Conservation (phyloP, 78 protist species). For the Guillardia theta region DNA sequence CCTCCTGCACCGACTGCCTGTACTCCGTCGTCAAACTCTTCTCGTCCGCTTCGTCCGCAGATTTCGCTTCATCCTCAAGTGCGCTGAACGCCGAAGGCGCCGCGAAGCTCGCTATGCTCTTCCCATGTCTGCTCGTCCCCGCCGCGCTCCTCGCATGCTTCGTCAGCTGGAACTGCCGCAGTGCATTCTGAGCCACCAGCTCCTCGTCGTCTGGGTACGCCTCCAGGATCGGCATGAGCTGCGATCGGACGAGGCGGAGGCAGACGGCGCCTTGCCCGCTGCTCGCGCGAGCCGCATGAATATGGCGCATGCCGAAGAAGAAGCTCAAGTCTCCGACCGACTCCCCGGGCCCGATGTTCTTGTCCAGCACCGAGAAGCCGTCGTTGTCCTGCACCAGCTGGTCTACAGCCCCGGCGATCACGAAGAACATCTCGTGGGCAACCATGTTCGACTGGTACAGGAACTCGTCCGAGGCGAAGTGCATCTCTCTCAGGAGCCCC, state of each 20-base stretch:
- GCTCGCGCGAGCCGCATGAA: neutral
- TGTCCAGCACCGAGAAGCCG: neutral
- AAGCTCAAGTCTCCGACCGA: neutral
- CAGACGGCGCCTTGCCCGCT: neutral
- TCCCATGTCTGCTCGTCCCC: neutral
- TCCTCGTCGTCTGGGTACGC: conserved; percentile 3
- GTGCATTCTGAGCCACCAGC: neutral
- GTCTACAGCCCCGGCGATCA: neutral
- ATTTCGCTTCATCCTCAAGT: neutral
- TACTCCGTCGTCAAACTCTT: no score
- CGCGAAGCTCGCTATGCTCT: neutral
- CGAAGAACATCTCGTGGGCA: neutral
- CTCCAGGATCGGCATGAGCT: neutral
- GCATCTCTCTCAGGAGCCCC: neutral
- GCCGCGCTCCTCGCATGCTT: neutral
- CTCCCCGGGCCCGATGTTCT: neutral
- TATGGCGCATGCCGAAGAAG: conserved; percentile 11
- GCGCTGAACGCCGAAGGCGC: neutral
- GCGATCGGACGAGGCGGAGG: neutral
- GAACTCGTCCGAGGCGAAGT: neutral
- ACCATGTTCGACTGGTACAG: neutral
- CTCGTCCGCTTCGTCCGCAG: neutral
- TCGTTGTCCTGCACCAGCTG: neutral
- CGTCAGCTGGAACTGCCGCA: neutral
- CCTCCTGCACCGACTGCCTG: no score